phyloP scores from a whole-genome alignment of 2,329 filamentous ascomycete genomes.

The Penicillium hordei region DNA sequence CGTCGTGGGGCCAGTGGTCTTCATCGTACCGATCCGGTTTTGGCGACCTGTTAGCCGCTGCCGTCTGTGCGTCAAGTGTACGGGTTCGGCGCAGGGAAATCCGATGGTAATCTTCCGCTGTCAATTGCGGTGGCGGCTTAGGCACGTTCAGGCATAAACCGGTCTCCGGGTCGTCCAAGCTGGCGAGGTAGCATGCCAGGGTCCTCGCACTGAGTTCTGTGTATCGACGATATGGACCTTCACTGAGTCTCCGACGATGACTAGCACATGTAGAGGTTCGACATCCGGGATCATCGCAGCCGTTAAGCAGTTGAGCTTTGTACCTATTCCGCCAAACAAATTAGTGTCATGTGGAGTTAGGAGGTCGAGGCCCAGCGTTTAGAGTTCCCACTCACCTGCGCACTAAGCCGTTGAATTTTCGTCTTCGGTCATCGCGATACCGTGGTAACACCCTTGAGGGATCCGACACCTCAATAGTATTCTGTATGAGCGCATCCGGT shows the following conservation, averaged over 20 bases:
- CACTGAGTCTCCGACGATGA: constrained; percentile 67
- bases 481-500: constrained; percentile 40
- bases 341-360: constrained; percentile 6
- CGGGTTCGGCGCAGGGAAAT: constrained; percentile 36
- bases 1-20: not conserved
- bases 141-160: constrained; percentile 62
- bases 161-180: constrained; percentile 71
- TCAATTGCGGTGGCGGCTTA: constrained; percentile 29
- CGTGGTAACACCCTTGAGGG: constrained; percentile 39
- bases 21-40: not conserved
- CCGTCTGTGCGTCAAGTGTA: constrained; percentile 23
- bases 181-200: constrained; percentile 75
- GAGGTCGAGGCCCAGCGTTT: not conserved
- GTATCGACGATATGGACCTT: constrained; percentile 72
- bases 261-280: constrained; percentile 77
- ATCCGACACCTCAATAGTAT: constrained; percentile 43
- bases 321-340: constrained; percentile 54
- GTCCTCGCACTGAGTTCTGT: constrained; percentile 79
- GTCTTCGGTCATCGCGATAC: constrained; percentile 42
- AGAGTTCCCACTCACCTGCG: constrained; percentile 55
- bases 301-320: constrained; percentile 76
- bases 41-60: constrained; percentile 7
- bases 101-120: constrained; percentile 26
- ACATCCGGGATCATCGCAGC: constrained; percentile 70
- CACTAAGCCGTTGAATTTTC: constrained; percentile 60